These are phyloP conservation scores for Castanea crenata DNA, from an alignment of 306 rosid genomes.

Conservation along the genomic window DNA sequence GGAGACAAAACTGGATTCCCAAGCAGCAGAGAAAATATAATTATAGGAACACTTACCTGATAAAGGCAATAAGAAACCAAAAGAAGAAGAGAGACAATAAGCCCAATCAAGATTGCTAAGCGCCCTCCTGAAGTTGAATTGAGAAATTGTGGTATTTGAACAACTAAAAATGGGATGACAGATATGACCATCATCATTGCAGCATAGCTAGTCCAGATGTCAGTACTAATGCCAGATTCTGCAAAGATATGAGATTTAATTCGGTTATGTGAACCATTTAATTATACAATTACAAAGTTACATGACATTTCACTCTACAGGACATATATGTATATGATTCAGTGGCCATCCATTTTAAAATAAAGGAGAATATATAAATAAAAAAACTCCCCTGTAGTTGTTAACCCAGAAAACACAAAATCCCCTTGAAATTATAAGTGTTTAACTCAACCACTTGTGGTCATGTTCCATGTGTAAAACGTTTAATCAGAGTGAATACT, in stretches of 20 bases:
- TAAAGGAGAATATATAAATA: no score
- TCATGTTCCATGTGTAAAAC: rapidly evolving
- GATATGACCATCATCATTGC: slow-evolving; percentile 82
- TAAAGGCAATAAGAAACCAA: slow-evolving; percentile 66
- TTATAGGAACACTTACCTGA: slow-evolving; percentile 53
- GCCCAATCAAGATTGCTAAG: slow-evolving; percentile 75
- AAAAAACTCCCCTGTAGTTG: no score
- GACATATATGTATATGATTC: neutral
- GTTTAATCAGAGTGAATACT: no score
- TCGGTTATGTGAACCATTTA: neutral
- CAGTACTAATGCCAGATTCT: slow-evolving; percentile 97
- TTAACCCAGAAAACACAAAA: no score
- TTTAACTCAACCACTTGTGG: no score
- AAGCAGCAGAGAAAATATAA: neutral
- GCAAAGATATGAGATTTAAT: slow-evolving; percentile 26
- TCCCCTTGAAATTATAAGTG: no score
- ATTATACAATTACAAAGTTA: slow-evolving; percentile 16
- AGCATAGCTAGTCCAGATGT: slow-evolving; percentile 89
- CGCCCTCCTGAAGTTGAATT: slow-evolving; percentile 68
- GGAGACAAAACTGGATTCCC: neutral
- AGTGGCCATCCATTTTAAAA: no score
- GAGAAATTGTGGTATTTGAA: slow-evolving; percentile 83
- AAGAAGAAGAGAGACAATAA: slow-evolving; percentile 51
- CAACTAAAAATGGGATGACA: slow-evolving; percentile 73
- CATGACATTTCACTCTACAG: neutral